Base-by-base conservation (phyloP, 805 yeast species). In the Cyberlindnera maritima region DNA sequence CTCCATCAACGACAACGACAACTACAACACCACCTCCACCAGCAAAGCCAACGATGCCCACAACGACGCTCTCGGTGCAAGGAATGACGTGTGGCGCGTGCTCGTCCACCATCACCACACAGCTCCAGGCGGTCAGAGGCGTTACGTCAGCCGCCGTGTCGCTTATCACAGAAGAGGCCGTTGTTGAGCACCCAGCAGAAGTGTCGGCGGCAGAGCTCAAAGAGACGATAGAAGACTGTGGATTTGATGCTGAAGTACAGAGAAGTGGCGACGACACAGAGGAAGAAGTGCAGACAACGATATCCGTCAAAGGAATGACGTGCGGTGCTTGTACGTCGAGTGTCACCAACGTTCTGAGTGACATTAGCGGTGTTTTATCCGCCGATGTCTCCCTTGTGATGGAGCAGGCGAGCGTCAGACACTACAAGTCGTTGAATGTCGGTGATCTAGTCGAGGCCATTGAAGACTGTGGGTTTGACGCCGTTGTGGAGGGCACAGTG, bases 81-180 rank as follows among this genome's bases (percentile, higher is more conserved):
- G 97, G 97, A 2, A 92, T 91, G 97, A 91, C 98, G 2, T 92
- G 97, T 61, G 84, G 94, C 2, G 77, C 96, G 1, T 92, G 98
- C 62, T 76, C 86, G 1, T 71, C 81, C 4, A 68, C 91, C 1
- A 80, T 92, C 29, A 77, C 83, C 1, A 63, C 66, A n/a, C 83
- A 83, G 1, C 63, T 88, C 15, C 66, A 70, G 45, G 55, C 57
- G 1, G 46, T 77, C 10, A 65, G 67, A 0, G 85, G 86, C 1
- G 84, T 88, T 2, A 41, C 57, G 4, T 58, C 66, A 2, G 89
- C 74, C 0, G 73, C 77, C 3, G 87, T 91, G 0, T 85, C 96
- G 0, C 74, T 88, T 29, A 69, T 88, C 12, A 88, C 96, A 0
- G 94, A 87, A 56, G 79, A 80, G 39, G 96, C 90, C 2, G 59